Evolutionary conservation across 2,329 filamentous ascomycete genomes (phyloP).

Genomic region (Exophiala lecanii-corni): DNA sequence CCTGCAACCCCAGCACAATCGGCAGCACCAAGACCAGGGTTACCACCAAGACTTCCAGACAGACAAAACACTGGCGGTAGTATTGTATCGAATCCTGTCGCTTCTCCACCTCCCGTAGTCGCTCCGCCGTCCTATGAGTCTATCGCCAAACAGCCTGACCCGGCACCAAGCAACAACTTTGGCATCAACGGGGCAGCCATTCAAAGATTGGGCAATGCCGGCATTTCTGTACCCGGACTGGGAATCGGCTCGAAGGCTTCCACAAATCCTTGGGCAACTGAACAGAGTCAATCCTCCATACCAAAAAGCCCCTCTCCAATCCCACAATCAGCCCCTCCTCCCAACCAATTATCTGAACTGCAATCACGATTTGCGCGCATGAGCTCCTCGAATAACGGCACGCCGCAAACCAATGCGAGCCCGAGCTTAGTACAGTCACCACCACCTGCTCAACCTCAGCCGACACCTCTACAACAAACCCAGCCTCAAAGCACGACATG

Average conservation of each 20-base stretch:
- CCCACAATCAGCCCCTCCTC: constrained; percentile 23
- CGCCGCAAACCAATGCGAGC: constrained; percentile 11
- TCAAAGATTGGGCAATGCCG: constrained; percentile 64
- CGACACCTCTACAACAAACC: constrained; percentile 21
- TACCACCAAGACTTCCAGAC: constrained; percentile 69
- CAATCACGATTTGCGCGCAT: constrained; percentile 62
- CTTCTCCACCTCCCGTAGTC: constrained; percentile 41
- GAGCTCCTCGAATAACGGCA: constrained; percentile 34
- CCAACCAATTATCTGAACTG: constrained; percentile 57
- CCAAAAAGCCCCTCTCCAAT: constrained; percentile 27
- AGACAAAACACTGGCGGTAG: constrained; percentile 52
- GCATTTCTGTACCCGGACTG: constrained; percentile 72
- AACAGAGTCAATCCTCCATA: constrained; percentile 32
- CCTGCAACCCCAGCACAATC: constrained; percentile 26
- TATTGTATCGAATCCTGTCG: constrained; percentile 31
- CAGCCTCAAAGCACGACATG: constrained; percentile 42
- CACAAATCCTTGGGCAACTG: constrained; percentile 22
- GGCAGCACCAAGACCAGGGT: constrained; percentile 46
- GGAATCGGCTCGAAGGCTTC: constrained; percentile 55
- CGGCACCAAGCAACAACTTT: constrained; percentile 32
- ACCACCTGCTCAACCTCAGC: constrained; percentile 9
- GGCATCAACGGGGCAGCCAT: constrained; percentile 57
- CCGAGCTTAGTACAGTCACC: constrained; percentile 8
- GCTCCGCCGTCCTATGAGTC: constrained; percentile 18
- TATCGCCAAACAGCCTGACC: constrained; percentile 21